These are phyloP conservation scores for Mycocentrospora acerina DNA, from an alignment of 2,329 filamentous ascomycete genomes.

Conservation along the genomic window DNA sequence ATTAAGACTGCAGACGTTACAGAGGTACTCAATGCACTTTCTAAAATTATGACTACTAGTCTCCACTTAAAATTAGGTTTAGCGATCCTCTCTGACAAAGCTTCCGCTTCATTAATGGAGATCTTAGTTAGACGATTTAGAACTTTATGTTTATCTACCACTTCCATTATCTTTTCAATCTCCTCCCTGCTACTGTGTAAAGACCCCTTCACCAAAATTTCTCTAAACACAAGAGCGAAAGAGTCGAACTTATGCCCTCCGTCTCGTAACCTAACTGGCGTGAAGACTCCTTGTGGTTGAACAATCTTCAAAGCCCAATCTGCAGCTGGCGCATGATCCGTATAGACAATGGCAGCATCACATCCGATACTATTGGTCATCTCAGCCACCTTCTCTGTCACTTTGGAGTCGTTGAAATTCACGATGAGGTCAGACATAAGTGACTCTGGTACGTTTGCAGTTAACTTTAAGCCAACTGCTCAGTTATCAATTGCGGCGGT, in stretches of 20 bases:
- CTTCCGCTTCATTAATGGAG: too few species aligned
- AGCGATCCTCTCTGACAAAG: too few species aligned
- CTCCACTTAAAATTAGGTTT: too few species aligned
- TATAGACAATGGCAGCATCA: constrained; percentile 10
- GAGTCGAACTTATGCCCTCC: constrained; percentile 6
- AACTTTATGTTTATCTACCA: background rate
- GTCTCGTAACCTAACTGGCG: constrained; percentile 11
- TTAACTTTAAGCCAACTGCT: background rate
- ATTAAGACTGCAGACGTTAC: too few species aligned
- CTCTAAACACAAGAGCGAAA: constrained; percentile 8
- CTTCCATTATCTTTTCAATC: background rate
- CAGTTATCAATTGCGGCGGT: constrained; percentile 11
- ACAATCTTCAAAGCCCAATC: constrained; percentile 13
- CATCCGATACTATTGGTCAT: constrained; percentile 8
- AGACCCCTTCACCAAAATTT: constrained; percentile 2
- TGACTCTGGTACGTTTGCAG: background rate
- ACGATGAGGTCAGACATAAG: constrained; percentile 11
- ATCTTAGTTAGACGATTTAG: background rate
- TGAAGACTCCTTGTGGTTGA: constrained; percentile 6
- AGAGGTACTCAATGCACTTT: too few species aligned
- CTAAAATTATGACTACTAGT: too few species aligned
- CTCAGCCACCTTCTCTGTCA: constrained; percentile 3
- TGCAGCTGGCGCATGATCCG: constrained; percentile 9
- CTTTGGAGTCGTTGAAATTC: constrained; percentile 6
- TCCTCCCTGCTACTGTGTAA: background rate